Evolutionary conservation across 495 filamentous ascomycete species (phyloP).

Genomic region (Xylaria palmicola): DNA sequence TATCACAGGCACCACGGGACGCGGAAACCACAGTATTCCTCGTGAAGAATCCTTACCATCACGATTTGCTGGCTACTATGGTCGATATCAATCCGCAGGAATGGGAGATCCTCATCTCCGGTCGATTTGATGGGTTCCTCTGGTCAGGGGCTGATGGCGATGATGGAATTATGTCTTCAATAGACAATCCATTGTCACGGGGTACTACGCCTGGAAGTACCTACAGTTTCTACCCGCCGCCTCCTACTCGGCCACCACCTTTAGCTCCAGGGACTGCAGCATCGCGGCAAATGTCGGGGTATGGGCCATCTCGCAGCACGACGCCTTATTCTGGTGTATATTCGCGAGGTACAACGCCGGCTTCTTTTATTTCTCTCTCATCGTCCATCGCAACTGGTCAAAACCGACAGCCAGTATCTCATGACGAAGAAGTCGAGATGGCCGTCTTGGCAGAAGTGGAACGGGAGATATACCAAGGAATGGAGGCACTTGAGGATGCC

Average conservation of each 20-base stretch:
- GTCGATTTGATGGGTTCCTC: constrained; percentile 95
- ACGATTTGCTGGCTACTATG: constrained; percentile 84
- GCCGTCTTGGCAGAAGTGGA: constrained; percentile 86
- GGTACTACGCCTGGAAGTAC: constrained; percentile 53
- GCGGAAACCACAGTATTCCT: constrained; percentile 87
- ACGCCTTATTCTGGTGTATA: constrained; percentile 35
- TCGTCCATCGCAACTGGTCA: constrained; percentile 38
- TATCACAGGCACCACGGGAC: constrained; percentile 69
- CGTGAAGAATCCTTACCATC: constrained; percentile 75
- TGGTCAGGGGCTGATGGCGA: constrained; percentile 85
- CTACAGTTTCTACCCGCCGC: constrained; percentile 42
- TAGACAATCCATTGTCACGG: constrained; percentile 50
- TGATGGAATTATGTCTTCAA: constrained; percentile 35
- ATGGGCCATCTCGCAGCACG: constrained; percentile 37
- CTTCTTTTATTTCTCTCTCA: constrained; percentile 46
- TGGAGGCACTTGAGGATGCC: constrained; percentile 93
- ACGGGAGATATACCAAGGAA: constrained; percentile 85
- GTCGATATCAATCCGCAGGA: constrained; percentile 82
- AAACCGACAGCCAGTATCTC: constrained; percentile 57
- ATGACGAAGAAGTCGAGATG: constrained; percentile 95
- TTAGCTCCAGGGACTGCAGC: constrained; percentile 29
- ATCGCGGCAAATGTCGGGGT: constrained; percentile 25
- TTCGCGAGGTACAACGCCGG: constrained; percentile 34
- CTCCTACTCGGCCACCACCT: constrained; percentile 30
- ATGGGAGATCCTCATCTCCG: constrained; percentile 95